A percentile compares a stretch with the other conserved stretches of the same genome.
phyloP scores from a whole-genome alignment of 1,139 yeast genomes.

The Arxiozyma slooffiae region DNA sequence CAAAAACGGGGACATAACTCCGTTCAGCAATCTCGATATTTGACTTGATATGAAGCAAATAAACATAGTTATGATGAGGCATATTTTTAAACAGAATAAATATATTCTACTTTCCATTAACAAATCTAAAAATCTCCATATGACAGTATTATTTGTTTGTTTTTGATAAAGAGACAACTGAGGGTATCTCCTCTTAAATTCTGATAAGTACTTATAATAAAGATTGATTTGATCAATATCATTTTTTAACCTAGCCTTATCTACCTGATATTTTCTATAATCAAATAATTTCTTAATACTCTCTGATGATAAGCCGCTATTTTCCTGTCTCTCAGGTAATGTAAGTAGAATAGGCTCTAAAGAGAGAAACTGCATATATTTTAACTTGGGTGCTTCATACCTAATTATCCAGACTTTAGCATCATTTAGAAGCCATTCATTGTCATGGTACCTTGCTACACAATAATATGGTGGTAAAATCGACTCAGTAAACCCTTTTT shows the following conservation, averaged over 20 bases:
- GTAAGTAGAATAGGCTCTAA: constrained; percentile 62
- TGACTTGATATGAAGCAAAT: constrained; percentile 31
- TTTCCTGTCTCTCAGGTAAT: constrained; percentile 34
- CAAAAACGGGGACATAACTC: constrained; percentile 30
- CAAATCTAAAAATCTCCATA: background rate
- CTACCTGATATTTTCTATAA: constrained; percentile 19
- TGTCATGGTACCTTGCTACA: constrained; percentile 8
- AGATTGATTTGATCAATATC: constrained; percentile 23
- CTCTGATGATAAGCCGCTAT: constrained; percentile 21
- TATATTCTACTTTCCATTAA: constrained; percentile 3
- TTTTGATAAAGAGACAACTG: background rate
- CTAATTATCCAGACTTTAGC: constrained; percentile 37
- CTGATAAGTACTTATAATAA: constrained; percentile 18
- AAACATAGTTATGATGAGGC: constrained; percentile 12
- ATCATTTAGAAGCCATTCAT: constrained; percentile 10
- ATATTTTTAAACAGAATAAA: background rate
- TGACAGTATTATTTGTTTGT: too few species aligned
- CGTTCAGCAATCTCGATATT: constrained; percentile 34
- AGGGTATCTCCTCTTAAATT: constrained; percentile 17
- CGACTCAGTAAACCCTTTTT: background rate
- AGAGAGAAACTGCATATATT: constrained; percentile 70
- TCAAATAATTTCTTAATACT: constrained; percentile 28
- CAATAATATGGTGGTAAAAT: constrained; percentile 10
- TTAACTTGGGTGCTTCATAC: constrained; percentile 67
- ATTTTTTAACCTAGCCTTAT: constrained; percentile 13